Conservation (phyloP, 305 asterid genomes). For the Caryopteris hybrid region DNA sequence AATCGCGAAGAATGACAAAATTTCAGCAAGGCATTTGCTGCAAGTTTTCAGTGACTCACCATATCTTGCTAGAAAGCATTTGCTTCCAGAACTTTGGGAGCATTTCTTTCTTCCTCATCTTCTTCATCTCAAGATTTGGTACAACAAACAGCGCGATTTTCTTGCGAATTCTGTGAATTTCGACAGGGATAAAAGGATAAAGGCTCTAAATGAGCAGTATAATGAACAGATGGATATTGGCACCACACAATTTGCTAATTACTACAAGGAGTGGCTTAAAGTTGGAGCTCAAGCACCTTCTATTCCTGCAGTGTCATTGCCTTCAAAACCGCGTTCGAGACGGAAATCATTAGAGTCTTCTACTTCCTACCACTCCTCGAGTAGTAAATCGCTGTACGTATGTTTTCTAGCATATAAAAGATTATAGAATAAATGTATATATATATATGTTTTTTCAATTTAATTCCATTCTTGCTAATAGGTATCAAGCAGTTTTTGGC, state of each 20-base stretch:
- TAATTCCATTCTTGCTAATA: slow-evolving; percentile 14
- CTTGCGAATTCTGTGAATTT: slow-evolving; percentile 23
- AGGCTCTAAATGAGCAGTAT: slow-evolving; percentile 44
- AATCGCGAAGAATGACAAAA: slow-evolving; percentile 45
- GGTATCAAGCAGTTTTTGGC: slow-evolving; percentile 68
- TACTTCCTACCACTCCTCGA: slow-evolving; percentile 29
- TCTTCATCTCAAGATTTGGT: slow-evolving; percentile 85
- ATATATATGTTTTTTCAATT: too few relatives aligned
- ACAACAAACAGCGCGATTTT: slow-evolving; percentile 45
- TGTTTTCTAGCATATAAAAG: neutral
- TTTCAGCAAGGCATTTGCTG: slow-evolving; percentile 58
- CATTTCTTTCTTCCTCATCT: slow-evolving; percentile 83
- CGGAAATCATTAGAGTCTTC: slow-evolving; percentile 53
- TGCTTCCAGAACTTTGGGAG: slow-evolving; percentile 83
- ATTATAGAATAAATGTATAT: too few relatives aligned
- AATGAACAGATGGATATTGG: slow-evolving; percentile 62
- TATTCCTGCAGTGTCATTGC: slow-evolving; percentile 62
- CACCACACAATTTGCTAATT: slow-evolving; percentile 54
- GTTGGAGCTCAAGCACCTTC: slow-evolving; percentile 63
- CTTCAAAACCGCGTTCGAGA: slow-evolving; percentile 41
- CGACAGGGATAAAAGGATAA: slow-evolving; percentile 36
- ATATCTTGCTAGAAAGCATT: slow-evolving; percentile 47
- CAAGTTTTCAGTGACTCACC: slow-evolving; percentile 65
- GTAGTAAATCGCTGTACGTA: slow-evolving; percentile 58
- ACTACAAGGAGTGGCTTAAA: slow-evolving; percentile 77